phyloP scores from a whole-genome alignment of 2,329 filamentous ascomycete genomes.

The Alternaria alternata region DNA sequence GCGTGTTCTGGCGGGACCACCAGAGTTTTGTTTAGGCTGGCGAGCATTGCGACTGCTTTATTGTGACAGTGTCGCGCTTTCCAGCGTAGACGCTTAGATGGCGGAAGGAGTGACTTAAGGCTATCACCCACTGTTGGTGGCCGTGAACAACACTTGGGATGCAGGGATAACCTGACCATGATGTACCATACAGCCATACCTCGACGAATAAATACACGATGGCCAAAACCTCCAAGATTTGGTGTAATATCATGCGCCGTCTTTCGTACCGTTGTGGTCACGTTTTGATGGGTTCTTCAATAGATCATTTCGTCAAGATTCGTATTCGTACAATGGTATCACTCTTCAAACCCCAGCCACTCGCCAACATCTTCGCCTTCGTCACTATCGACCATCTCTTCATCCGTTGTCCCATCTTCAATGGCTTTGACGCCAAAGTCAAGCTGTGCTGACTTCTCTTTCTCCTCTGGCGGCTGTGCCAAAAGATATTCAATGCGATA shows the following conservation, averaged over 20 bases:
- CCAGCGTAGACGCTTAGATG: not conserved
- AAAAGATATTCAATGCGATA: conserved; percentile 88
- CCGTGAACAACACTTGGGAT: too few species aligned
- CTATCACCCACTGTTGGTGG: not conserved
- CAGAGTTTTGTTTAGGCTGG: not conserved
- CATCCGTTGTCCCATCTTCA: conserved; percentile 47
- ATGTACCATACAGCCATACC: too few species aligned
- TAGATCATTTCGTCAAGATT: conserved; percentile 8
- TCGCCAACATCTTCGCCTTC: conserved; percentile 54
- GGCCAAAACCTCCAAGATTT: rapidly evolving
- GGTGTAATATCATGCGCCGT: not conserved
- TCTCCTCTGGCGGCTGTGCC: conserved; percentile 56
- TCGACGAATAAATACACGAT: not conserved
- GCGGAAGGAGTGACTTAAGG: not conserved
- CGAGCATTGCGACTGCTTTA: not conserved
- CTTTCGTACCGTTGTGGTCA: not conserved
- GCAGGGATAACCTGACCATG: not conserved
- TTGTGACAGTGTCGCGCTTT: not conserved
- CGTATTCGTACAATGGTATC: conserved; percentile 21
- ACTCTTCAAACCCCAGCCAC: conserved; percentile 62
- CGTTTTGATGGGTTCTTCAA: not conserved
- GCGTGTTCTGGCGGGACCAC: not conserved
- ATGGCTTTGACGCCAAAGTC: conserved; percentile 45
- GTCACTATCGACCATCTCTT: conserved; percentile 39
- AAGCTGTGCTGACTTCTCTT: conserved; percentile 32